phyloP scores from a whole-genome alignment of 345 rosid species.

The Aurinia saxatilis region DNA sequence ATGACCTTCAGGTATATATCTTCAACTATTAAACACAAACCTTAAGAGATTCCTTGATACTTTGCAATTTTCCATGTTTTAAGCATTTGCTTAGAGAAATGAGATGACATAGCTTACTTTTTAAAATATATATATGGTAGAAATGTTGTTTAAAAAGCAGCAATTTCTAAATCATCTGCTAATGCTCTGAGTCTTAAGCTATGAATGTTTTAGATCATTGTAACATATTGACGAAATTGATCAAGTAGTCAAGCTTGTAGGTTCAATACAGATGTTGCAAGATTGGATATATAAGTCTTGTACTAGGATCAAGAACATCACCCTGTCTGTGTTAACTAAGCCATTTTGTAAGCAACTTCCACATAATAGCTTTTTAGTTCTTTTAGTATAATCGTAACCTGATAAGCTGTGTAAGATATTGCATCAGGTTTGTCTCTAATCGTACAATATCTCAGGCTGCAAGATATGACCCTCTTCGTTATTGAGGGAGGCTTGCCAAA shows the following conservation, averaged over 20 bases:
- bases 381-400: background rate
- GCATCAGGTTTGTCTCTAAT: background rate
- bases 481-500: background rate
- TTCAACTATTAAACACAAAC: background rate
- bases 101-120: too few relatives aligned
- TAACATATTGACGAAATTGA: too few relatives aligned
- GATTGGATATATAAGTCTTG: background rate
- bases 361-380: background rate
- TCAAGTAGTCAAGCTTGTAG: too few relatives aligned
- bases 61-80: too few relatives aligned
- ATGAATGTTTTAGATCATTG: too few relatives aligned
- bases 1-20: conserved; percentile 56
- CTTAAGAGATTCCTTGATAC: background rate
- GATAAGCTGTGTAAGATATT: background rate
- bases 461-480: background rate
- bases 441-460: background rate
- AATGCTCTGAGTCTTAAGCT: too few relatives aligned
- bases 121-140: too few relatives aligned
- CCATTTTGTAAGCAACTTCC: background rate
- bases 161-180: too few relatives aligned
- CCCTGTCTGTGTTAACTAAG: background rate
- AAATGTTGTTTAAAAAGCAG: too few relatives aligned
- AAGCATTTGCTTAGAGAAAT: too few relatives aligned
- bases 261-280: background rate
- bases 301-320: background rate